phyloP scores from a whole-genome alignment of 1,139 yeast genomes.

The Yamadazyma sp. region DNA sequence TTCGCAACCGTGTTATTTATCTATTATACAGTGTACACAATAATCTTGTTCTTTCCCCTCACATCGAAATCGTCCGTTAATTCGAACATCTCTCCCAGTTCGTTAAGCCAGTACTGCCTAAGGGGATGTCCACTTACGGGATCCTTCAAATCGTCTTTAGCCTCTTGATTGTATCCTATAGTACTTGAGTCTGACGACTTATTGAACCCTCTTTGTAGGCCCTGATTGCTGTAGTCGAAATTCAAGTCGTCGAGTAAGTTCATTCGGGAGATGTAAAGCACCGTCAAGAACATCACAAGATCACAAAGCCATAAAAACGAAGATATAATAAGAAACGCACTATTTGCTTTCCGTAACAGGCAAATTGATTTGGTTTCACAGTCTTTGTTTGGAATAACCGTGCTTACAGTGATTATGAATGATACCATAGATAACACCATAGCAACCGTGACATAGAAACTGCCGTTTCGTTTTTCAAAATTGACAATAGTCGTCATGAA shows the following conservation, averaged over 20 bases:
- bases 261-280: slow-evolving; percentile 41
- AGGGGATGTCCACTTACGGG: slow-evolving; percentile 21
- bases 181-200: slow-evolving; percentile 13
- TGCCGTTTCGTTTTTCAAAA: slow-evolving; percentile 44
- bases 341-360: slow-evolving; percentile 34
- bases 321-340: slow-evolving; percentile 39
- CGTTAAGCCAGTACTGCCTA: slow-evolving; percentile 31
- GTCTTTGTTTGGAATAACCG: slow-evolving; percentile 23
- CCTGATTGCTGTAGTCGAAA: slow-evolving; percentile 32
- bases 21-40: slow-evolving; percentile 30
- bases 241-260: slow-evolving; percentile 37
- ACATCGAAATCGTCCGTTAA: slow-evolving; percentile 26
- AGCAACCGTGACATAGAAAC: slow-evolving; percentile 41
- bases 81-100: slow-evolving; percentile 38
- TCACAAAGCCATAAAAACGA: slow-evolving; percentile 42
- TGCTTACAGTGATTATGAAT: slow-evolving; percentile 30
- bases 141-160: slow-evolving; percentile 13
- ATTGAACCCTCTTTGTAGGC: slow-evolving; percentile 17
- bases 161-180: slow-evolving; percentile 7
- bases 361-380: slow-evolving; percentile 27
- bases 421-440: slow-evolving; percentile 33
- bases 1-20: slow-evolving; percentile 11
- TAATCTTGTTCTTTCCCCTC: slow-evolving; percentile 29
- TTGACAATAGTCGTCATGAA: slow-evolving; percentile 37
- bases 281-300: slow-evolving; percentile 40